These are phyloP conservation scores for Russula brevipes DNA, from an alignment of 768 basidiomycete species.

Conservation along the genomic window DNA sequence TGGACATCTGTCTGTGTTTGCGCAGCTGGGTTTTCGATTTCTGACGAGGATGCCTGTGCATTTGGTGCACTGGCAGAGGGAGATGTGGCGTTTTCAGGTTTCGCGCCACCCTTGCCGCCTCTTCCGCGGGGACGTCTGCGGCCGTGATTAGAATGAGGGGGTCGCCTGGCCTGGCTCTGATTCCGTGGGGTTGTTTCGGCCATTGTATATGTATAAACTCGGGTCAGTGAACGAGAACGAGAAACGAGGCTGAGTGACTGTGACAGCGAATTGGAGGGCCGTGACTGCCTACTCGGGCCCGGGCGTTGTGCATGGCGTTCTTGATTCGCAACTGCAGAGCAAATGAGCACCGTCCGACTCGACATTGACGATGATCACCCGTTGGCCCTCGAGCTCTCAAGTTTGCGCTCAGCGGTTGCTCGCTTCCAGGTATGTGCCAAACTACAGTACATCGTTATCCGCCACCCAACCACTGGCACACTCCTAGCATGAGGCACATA, in stretches of 20 bases:
- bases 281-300: background rate
- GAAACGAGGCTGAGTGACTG: constrained; percentile 2
- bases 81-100: background rate
- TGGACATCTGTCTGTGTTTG: constrained; percentile 2
- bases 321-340: background rate
- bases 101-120: constrained; percentile 3
- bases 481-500: constrained; percentile 62
- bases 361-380: constrained; percentile 36
- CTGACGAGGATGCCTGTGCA: background rate
- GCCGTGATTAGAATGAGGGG: background rate
- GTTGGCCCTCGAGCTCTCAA: constrained; percentile 35
- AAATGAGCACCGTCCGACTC: constrained; percentile 22
- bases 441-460: background rate
- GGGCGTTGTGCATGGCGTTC: background rate
- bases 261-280: background rate
- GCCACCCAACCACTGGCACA: constrained; percentile 4
- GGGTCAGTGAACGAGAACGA: background rate
- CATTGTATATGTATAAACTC: constrained; percentile 6
- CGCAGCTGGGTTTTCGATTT: background rate
- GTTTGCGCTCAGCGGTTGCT: constrained; percentile 33
- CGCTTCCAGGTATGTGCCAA: constrained; percentile 35
- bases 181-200: constrained; percentile 9
- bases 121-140: constrained; percentile 12
- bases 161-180: constrained; percentile 1
- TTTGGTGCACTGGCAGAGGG: background rate